These are phyloP conservation scores for Ustilago lituana DNA, from an alignment of 1,284 basidiomycete species.

Conservation along the genomic window DNA sequence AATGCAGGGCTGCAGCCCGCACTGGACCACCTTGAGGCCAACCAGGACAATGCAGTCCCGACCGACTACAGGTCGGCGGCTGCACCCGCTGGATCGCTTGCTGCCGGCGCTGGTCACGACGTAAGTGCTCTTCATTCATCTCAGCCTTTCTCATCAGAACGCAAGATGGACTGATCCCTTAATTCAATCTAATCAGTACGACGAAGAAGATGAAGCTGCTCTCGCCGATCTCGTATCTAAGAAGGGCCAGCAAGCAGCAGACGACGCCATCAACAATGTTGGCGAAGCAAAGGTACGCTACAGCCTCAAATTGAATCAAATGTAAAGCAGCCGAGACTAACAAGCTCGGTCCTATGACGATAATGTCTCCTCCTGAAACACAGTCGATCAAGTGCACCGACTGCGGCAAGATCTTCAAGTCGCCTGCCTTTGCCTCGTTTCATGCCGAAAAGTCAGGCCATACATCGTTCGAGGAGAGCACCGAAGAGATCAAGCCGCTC, in stretches of 20 bases:
- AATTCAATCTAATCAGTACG: constrained; percentile 29
- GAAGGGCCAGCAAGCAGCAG: constrained; percentile 52
- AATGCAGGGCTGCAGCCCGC: constrained; percentile 58
- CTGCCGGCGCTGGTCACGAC: constrained; percentile 27
- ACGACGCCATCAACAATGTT: constrained; percentile 43
- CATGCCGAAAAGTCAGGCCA: constrained; percentile 96
- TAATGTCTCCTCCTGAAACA: no score
- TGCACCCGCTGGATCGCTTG: constrained; percentile 9
- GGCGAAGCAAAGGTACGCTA: constrained; percentile 52
- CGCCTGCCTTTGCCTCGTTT: constrained; percentile 86
- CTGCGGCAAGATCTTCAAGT: constrained; percentile 71
- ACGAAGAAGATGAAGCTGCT: constrained; percentile 59
- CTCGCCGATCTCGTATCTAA: constrained; percentile 50
- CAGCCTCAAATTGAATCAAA: background rate
- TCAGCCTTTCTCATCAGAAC: background rate
- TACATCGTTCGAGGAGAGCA: constrained; percentile 85
- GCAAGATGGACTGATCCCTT: background rate
- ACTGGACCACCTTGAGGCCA: constrained; percentile 64
- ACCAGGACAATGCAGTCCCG: constrained; percentile 59
- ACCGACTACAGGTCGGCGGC: constrained; percentile 42
- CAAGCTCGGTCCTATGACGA: no score
- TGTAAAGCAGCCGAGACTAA: no score
- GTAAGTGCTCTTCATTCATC: constrained; percentile 10
- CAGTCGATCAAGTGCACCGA: constrained; percentile 64
- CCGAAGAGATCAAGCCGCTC: constrained; percentile 91